Base-by-base conservation (phyloP, 225 moss, liverwort and hornwort species). In the Marchantia paleacea region DNA sequence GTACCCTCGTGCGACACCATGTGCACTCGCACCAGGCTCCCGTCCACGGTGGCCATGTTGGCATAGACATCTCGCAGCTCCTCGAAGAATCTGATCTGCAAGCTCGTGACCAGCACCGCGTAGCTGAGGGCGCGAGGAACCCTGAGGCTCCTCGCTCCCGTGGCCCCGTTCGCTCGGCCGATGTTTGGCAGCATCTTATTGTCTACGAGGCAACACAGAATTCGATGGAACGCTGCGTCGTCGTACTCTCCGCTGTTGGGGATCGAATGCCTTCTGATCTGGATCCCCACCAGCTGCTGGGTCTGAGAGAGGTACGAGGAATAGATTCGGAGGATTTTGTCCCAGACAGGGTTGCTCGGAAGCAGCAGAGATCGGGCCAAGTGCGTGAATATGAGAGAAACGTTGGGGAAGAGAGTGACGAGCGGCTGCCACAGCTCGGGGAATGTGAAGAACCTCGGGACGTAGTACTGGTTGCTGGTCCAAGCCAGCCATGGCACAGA, bases 381-480 rank as follows among this genome's bases (percentile, higher is more conserved):
- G 64, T 94, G 90, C 12, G 92, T 94, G 82, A 94, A 97, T 0
- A 84, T 83, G 10, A 83, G 92, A 3, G 96, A 90, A 19, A 81
- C 87, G 69, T 94, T 83, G 30, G 94, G 93, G 81, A 94, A 94
- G 81, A 92, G 88, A 0, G 61, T 51, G 9, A 14, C 72, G 76
- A 97, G 52, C 52, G 48, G 83, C 1, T 82, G 63, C 96, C 96
- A 94, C 12, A 89, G 89, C 39, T 91, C 88, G 7, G 80, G 78
- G 6, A 92, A 80, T 81, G 92, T 90, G 68, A 92, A 89, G 20
- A 97, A 80, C 14, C 92, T 88, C 3, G 96, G 96, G 50, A 90
- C 83, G 79, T 87, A 91, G 63, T 97, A 97, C 72, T 97, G 96
- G 72, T 97, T 97, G 64, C 94, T 92, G 82, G 75, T 88, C 92